Evolutionary conservation across 208 protist genomes (phyloP), one percentile per base, ranked within the genome.

Genomic region (Leishmania aethiopica): DNA sequence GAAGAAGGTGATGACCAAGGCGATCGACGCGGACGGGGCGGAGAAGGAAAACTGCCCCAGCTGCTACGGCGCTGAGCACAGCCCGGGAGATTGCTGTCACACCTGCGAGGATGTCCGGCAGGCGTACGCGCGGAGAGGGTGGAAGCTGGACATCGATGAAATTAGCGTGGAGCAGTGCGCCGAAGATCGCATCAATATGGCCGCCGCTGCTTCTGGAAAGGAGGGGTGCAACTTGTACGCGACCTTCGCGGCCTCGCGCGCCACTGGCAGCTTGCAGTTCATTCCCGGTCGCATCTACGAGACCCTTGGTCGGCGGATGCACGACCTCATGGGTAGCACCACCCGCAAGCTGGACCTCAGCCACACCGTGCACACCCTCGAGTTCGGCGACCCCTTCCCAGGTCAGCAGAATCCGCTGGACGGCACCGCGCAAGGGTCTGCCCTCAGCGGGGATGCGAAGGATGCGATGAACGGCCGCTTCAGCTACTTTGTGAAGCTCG

Each of bases 401-500:
- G 93, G 93, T 8, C 88, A 94, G 84, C 55, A 79, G 19, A 97
- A 96, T 83, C 95, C 95, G 8, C 86, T 97, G 35, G 93, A 96
- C 64, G 90, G 89, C 28, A 59, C 82, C 6, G 77, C 66, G 51
- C 89, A 91, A 73, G 78, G 85, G 10, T 83, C 81, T 45, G 87
- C 77, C 17, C 81, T 75, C 4, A 75, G 75, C 37, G 78, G 84
- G 51, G 45, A 67, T 67, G 69, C 51, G 47, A 77, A 85, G 76
- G 79, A 89, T 53, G 74, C 79, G 17, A 91, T 88, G 66, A 94
- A 91, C 47, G 94, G 90, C n/a, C 87, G 93, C 11, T 98, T 95
- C 77, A 96, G 92, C 87, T 98, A 97, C 83, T 96, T 92, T 86
- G 81, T 96, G 51, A 96, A 97, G 80, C 82, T 98, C 37, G 91